Evolutionary conservation across 2,329 filamentous ascomycete species (phyloP).

Genomic region (Aspergillus quadrilineatus): DNA sequence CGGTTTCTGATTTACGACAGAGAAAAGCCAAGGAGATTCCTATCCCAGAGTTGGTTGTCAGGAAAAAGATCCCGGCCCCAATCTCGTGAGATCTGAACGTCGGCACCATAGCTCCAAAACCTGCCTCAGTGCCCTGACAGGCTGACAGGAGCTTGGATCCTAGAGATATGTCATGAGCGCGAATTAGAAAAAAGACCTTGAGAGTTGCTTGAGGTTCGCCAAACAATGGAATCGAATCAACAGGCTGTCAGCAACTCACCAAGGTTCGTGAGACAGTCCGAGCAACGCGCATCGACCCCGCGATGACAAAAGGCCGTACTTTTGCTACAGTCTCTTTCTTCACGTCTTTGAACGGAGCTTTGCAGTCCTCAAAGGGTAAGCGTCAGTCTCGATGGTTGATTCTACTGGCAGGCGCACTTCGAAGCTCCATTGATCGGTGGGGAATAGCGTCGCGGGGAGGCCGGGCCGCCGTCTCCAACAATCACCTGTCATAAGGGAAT

Average conservation of each 20-base stretch:
- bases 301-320: conserved; percentile 5
- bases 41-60: not conserved
- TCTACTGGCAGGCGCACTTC: not conserved
- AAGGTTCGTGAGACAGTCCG: not conserved
- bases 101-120: not conserved
- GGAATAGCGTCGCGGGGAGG: conserved; percentile 20
- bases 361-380: not conserved
- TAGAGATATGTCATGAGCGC: not conserved
- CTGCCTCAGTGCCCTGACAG: not conserved
- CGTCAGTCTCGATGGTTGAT: not conserved
- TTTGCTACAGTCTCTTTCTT: not conserved
- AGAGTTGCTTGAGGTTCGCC: not conserved
- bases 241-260: not conserved
- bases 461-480: conserved; percentile 21
- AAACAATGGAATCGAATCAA: not conserved
- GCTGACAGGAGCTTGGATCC: conserved; percentile 9
- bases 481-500: conserved; percentile 18
- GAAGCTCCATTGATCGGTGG: conserved; percentile 3
- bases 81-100: conserved; percentile 1
- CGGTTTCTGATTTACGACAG: not conserved
- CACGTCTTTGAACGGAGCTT: not conserved
- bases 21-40: not conserved
- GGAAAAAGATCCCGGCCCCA: not conserved
- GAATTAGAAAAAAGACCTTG: not conserved
- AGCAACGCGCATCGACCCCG: conserved; percentile 4